Conservation (phyloP, 2,329 filamentous ascomycete genomes). For the Alternaria solani region DNA sequence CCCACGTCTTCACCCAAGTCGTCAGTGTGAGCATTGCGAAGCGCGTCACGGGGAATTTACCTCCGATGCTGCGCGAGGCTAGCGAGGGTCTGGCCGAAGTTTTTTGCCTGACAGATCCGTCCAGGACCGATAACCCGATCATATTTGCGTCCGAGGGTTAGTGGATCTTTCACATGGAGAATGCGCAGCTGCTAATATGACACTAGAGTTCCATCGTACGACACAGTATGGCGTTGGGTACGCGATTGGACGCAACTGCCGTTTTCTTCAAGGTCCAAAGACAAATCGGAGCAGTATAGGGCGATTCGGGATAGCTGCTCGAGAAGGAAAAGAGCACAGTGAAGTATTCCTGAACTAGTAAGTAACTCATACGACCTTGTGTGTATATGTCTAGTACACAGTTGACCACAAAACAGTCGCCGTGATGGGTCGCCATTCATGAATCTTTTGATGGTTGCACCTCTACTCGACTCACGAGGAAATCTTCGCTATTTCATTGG, state of each 20-base stretch:
- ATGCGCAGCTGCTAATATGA: conserved; percentile 12
- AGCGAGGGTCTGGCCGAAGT: conserved; percentile 79
- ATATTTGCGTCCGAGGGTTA: conserved; percentile 78
- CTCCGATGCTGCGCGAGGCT: conserved; percentile 70
- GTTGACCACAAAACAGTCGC: conserved; percentile 54
- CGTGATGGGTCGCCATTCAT: conserved; percentile 80
- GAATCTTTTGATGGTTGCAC: conserved; percentile 78
- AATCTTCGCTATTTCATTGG: conserved; percentile 74
- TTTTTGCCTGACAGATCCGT: conserved; percentile 79
- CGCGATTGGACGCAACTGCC: conserved; percentile 77
- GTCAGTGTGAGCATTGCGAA: conserved; percentile 74
- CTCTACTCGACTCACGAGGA: conserved; percentile 72
- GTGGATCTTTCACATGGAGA: conserved; percentile 6
- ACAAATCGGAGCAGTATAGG: conserved; percentile 70
- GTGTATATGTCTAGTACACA: conserved; percentile 21
- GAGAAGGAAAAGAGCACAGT: conserved; percentile 71
- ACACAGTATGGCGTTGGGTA: conserved; percentile 79
- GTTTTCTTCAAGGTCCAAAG: conserved; percentile 78
- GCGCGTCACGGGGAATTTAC: conserved; percentile 72
- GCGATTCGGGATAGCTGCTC: conserved; percentile 68
- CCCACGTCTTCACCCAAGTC: conserved; percentile 71
- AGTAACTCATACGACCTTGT: conserved; percentile 28
- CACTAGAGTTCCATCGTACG: conserved; percentile 74
- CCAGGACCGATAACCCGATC: conserved; percentile 76
- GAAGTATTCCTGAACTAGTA: conserved; percentile 81